Evolutionary conservation across 106 monocot species (phyloP).

Genomic region (Dendrobium chrysotoxum): DNA sequence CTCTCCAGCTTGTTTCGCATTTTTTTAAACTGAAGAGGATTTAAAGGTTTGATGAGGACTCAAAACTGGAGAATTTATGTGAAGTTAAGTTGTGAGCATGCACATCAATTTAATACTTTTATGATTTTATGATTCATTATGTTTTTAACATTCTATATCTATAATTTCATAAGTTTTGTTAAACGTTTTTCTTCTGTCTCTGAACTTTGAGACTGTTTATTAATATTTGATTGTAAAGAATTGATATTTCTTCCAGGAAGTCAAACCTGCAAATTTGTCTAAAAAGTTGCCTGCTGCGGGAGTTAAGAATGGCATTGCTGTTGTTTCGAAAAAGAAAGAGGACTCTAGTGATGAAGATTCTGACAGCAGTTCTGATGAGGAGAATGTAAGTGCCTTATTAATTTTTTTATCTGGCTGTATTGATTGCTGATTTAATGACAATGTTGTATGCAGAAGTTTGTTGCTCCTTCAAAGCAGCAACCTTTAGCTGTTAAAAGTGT

Average conservation of each 20-base stretch:
- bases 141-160: background rate
- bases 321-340: constrained; percentile 23
- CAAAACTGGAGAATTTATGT: too few species aligned
- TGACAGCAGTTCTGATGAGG: constrained; percentile 41
- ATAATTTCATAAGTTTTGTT: too few species aligned
- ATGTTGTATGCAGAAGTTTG: constrained; percentile 10
- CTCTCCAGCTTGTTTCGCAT: too few species aligned
- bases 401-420: background rate
- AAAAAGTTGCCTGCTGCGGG: constrained; percentile 16
- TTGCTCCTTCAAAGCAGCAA: constrained; percentile 12
- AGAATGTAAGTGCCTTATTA: constrained; percentile 14
- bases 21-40: too few species aligned
- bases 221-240: background rate
- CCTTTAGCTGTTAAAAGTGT: constrained; percentile 14
- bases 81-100: too few species aligned
- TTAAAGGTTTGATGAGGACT: too few species aligned
- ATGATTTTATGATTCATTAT: background rate
- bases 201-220: background rate
- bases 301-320: constrained; percentile 16
- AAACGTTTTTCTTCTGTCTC: background rate
- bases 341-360: constrained; percentile 44
- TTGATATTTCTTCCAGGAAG: background rate
- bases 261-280: constrained; percentile 2
- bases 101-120: background rate
- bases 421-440: background rate